phyloP scores from a whole-genome alignment of 2,329 filamentous ascomycete species.

The Ceratocystis albifundus region DNA sequence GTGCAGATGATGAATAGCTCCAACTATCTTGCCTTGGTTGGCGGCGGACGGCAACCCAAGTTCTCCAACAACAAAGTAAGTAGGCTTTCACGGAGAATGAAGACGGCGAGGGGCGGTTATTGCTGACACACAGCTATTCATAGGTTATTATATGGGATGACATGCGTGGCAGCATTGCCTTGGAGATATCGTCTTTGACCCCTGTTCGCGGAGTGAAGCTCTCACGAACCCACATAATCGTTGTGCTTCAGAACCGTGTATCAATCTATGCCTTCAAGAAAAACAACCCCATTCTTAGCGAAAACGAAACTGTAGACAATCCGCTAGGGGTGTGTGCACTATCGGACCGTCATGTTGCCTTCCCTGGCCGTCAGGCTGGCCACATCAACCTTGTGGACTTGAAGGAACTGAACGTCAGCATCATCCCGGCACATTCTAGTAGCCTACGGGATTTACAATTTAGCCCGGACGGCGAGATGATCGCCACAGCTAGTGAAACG shows the following conservation, averaged over 20 bases:
- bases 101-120: neutral
- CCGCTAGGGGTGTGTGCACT: conserved; percentile 68
- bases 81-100: neutral
- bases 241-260: conserved; percentile 71
- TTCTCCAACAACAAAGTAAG: conserved; percentile 73
- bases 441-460: conserved; percentile 67
- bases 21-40: conserved; percentile 80
- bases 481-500: conserved; percentile 83
- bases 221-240: conserved; percentile 61
- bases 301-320: conserved; percentile 82
- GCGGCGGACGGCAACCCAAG: conserved; percentile 74
- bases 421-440: conserved; percentile 81
- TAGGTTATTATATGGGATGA: conserved; percentile 88
- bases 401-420: conserved; percentile 69
- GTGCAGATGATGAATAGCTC: conserved; percentile 79
- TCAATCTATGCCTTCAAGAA: conserved; percentile 70
- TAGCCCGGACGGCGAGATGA: conserved; percentile 64
- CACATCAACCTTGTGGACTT: conserved; percentile 83
- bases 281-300: conserved; percentile 55
- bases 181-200: conserved; percentile 71
- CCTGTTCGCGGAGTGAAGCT: conserved; percentile 70
- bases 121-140: conserved; percentile 1
- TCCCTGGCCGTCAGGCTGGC: conserved; percentile 75
- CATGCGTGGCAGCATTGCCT: conserved; percentile 55
- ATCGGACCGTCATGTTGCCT: conserved; percentile 60